Evolutionary conservation across 1,284 basidiomycete species (phyloP), one percentile per base, ranked within the genome.

Genomic region (Rhodotorula sp.): DNA sequence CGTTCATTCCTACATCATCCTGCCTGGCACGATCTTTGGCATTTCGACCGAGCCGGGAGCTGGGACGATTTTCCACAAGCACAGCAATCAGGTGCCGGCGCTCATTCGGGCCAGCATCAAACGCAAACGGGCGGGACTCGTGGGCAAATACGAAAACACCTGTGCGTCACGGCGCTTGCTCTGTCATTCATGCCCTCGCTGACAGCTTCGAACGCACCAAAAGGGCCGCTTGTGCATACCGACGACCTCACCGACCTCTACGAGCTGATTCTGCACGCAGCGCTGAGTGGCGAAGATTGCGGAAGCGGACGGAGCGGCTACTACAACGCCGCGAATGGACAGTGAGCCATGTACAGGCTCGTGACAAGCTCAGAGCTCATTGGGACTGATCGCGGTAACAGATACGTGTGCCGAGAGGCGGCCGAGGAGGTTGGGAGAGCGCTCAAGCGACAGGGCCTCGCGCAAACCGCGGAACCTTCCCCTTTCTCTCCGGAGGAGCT

Each of bases 231-330:
- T 34, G 61, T 62, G 15, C 61, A 62, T 31, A 62, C 50, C 1
- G 49, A 54, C 61, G 61, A 62, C 61, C 61, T 62, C 49, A 62
- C 50, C 21, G 49, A 52, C 49, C 50, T 62, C 21, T 62, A 54
- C 34, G 34, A 54, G 34, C 28, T 26, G 34, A 16, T 62, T 23
- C 19, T 62, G 16, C 31, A 62, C 34, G 50, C 34, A 1, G 61
- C 61, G 18, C 61, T 62, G 5, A 3, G 28, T 0, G 16, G 23
- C 12, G 10, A 43, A 21, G 61, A 62, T 16, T 31, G 31, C 6
- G 60, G 60, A 0, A 21, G 50, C 4, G 47, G 47, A 14, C 60
- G 60, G 18, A 2, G 2, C 21, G 60, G 60, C 7, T 61, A 50
- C 21, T 60, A 60, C 45, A 7, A 8, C 26, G 59, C 59, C 16